These are phyloP conservation scores for Fusarium redolens DNA, from an alignment of 2,329 filamentous ascomycete genomes.

Conservation along the genomic window DNA sequence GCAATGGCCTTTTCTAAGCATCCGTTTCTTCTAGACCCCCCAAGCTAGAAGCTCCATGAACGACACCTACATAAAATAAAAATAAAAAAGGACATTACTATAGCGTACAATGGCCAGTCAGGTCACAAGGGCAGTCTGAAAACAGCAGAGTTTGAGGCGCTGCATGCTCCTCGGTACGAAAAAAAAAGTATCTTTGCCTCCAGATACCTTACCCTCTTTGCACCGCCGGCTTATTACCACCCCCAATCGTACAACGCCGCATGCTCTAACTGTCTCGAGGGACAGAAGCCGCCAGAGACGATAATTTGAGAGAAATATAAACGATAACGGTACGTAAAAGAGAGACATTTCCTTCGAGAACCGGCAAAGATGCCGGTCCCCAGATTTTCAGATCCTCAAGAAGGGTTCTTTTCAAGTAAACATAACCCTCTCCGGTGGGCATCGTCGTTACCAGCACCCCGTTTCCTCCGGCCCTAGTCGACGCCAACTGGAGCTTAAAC, in stretches of 20 bases:
- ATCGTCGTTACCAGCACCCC: constrained; percentile 35
- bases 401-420: constrained; percentile 35
- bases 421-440: constrained; percentile 17
- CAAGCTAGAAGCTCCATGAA: background rate
- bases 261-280: background rate
- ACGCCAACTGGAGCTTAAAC: constrained; percentile 34
- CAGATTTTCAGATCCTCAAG: constrained; percentile 20
- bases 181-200: constrained; percentile 2
- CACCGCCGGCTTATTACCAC: constrained; percentile 33
- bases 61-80: background rate
- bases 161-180: background rate
- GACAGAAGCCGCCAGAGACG: constrained; percentile 9
- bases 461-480: constrained; percentile 35
- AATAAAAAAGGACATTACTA: background rate
- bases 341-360: constrained; percentile 31
- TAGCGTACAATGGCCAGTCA: constrained; percentile 9
- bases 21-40: constrained; percentile 12
- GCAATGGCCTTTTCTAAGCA: constrained; percentile 28
- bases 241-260: constrained; percentile 11
- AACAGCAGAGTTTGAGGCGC: constrained; percentile 24
- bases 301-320: background rate
- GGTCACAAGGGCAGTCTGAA: constrained; percentile 14
- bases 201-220: constrained; percentile 23
- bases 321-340: constrained; percentile 10
- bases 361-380: constrained; percentile 34